Base-by-base conservation (phyloP, 1,139 yeast species). In the Zygotorulaspora mrakii region DNA sequence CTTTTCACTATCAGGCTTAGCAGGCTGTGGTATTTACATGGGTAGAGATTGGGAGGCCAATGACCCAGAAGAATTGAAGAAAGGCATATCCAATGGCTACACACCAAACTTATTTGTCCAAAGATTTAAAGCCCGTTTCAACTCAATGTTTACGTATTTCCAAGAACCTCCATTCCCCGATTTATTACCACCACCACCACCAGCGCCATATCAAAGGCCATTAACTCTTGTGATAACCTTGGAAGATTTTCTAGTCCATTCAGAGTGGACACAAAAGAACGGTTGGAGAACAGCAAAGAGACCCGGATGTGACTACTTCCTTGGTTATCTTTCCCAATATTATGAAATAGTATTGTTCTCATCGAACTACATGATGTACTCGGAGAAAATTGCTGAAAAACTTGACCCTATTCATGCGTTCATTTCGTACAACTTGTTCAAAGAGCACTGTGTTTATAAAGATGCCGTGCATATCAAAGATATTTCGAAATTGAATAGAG, bases 271-370 rank as follows among this genome's bases (percentile, higher is more conserved):
- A 45, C 79, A 88, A 52, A 79, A 86, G 64, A 75, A 81, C 61
- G 98, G 98, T 39, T 91, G 99, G 99, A 81, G 95, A 69, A 91
- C 97, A 14, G 97, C 95, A 31, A 94, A 94, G 73, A 85, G 99
- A 70, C 98, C 98, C 31, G 99, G 98, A 45, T 79, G 87, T 48
- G 98, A 94, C 67, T 94, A 94, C 71, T 91, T 91, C 69, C 71
- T 91, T 63, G 95, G 95, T 25, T 91, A 91, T 67, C 73, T 91
- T 56, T 85, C 96, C 5, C 96, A 87, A 66, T 89, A 88, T 69
- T 91, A 91, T 66, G 99, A 91, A 68, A 82, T 91, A 60, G 97
- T 94, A 42, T 69, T 94, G 39, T 91, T 91, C 62, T 78, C 94
- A 24, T 79, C 88, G 46, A 85, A 86, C 64, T 83, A 84, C 57